Base-by-base conservation (phyloP, 805 yeast species). In the Ogataea methylovora region DNA sequence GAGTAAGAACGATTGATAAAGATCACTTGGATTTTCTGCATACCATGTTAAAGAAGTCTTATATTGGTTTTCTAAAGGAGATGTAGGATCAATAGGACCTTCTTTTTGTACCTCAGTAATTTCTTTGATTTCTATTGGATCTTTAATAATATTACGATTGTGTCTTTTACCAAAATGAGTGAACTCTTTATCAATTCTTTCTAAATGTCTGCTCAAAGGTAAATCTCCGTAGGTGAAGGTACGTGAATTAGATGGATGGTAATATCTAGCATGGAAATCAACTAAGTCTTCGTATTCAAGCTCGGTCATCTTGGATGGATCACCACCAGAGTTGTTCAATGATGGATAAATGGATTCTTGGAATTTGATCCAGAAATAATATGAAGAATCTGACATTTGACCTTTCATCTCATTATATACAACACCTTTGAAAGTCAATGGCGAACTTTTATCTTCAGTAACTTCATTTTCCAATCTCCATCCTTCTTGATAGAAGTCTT, bases 371-470 rank as follows among this genome's bases (percentile, higher is more conserved):
- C 88, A 90, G 54, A 71, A 87, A 42, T 79, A 72, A 56, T 92
- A 92, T 3, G 88, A 75, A 0, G 95, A 74, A 55, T 86, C 90
- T 0, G 95, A 83, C 52, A 85, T 75, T 58, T 90, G 97, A 8
- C 98, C 98, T 59, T 92, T 92, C 98, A 92, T 92, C 61, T 92
- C 98, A 54, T 92, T 92, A 56, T 84, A 92, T 3, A 92, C 98
- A 23, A 92, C 98, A 30, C 98, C 98, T 58, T 92, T 92, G 58
- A 86, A 85, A 4, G 64, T 65, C 27, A 92, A 52, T 1, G 85
- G 83, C 11, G 84, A 68, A 0, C 47, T 39, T 12, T 63, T 61
- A 51, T 88, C 87, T 6, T 67, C 56, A 5, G 76, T 58, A 34
- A 66, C 69, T 34, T 71, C 72, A 44, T 85, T 75, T 56, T 92